These are phyloP conservation scores for Puccinia novopanici DNA, from an alignment of 1,284 basidiomycete genomes.

Conservation along the genomic window DNA sequence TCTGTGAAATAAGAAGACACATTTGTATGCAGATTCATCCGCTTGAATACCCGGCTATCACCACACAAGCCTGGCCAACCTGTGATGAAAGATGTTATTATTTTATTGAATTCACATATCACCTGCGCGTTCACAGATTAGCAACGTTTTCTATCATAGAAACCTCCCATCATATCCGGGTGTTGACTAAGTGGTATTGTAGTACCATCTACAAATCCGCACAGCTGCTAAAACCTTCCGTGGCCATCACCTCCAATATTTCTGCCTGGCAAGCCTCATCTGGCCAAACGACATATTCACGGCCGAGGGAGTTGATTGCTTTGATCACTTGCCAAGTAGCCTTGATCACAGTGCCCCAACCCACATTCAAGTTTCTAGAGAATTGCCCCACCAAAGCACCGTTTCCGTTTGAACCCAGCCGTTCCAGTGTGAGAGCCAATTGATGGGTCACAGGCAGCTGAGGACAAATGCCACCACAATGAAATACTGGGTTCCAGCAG, in stretches of 20 bases:
- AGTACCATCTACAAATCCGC: constrained; percentile 32
- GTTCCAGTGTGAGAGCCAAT: constrained; percentile 21
- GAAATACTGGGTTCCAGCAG: constrained; percentile 1
- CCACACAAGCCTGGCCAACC: constrained; percentile 20
- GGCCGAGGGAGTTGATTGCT: not conserved
- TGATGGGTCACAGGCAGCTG: constrained; percentile 27
- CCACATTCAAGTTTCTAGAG: constrained; percentile 12
- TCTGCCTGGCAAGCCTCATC: not conserved
- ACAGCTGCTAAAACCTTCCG: constrained; percentile 1
- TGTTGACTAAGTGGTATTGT: constrained; percentile 1
- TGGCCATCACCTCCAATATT: not conserved
- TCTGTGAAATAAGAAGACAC: not conserved
- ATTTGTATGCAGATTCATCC: not conserved
- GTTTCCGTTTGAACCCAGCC: constrained; percentile 23
- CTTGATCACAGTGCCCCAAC: constrained; percentile 2
- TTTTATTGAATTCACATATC: constrained; percentile 7
- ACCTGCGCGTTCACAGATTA: constrained; percentile 27
- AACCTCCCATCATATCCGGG: not conserved
- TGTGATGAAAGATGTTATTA: not conserved
- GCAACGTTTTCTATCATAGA: not conserved
- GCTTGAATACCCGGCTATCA: not conserved
- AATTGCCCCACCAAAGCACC: not conserved
- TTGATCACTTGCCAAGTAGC: not conserved
- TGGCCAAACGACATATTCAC: constrained; percentile 11
- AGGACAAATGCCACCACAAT: not conserved